These are phyloP conservation scores for Dalbergia oliveri DNA, from an alignment of 306 rosid species.

Conservation along the genomic window DNA sequence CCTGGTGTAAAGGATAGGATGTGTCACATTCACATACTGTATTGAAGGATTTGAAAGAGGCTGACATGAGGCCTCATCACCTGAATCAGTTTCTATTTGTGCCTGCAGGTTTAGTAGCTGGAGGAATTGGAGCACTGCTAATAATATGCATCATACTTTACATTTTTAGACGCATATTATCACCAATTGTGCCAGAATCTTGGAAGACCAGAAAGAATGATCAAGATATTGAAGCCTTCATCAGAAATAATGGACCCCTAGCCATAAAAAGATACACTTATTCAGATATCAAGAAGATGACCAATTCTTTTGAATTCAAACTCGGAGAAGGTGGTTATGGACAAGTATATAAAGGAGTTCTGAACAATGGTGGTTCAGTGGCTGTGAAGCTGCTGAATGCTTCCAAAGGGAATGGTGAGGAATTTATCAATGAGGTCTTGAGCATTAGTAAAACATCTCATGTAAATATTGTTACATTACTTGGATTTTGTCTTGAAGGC, in stretches of 20 bases:
- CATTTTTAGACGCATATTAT: background rate
- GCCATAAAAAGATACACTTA: slow-evolving; percentile 51
- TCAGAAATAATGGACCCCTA: slow-evolving; percentile 40
- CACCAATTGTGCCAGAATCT: background rate
- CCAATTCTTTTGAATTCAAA: slow-evolving; percentile 49
- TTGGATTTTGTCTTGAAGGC: slow-evolving; percentile 61
- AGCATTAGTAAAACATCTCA: slow-evolving; percentile 66
- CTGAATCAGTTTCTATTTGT: slow-evolving; percentile 18
- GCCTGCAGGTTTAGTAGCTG: slow-evolving; percentile 47
- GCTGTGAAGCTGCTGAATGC: slow-evolving; percentile 58
- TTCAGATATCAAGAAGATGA: slow-evolving; percentile 53
- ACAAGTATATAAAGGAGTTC: slow-evolving; percentile 52
- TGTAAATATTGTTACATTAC: slow-evolving; percentile 59
- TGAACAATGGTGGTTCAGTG: slow-evolving; percentile 26
- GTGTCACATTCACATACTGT: background rate
- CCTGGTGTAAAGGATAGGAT: background rate
- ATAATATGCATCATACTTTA: slow-evolving; percentile 20
- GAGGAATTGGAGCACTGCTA: slow-evolving; percentile 39
- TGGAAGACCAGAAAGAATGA: slow-evolving; percentile 9
- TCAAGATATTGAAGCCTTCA: slow-evolving; percentile 51
- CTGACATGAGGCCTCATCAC: too few relatives aligned
- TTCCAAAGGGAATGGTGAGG: slow-evolving; percentile 56
- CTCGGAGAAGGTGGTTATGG: slow-evolving; percentile 62
- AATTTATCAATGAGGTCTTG: slow-evolving; percentile 59
- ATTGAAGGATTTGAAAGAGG: too few relatives aligned